Evolutionary conservation across 2,329 filamentous ascomycete species (phyloP), one percentile per base, ranked within the genome.

Genomic region (Cladophialophora yegresii): DNA sequence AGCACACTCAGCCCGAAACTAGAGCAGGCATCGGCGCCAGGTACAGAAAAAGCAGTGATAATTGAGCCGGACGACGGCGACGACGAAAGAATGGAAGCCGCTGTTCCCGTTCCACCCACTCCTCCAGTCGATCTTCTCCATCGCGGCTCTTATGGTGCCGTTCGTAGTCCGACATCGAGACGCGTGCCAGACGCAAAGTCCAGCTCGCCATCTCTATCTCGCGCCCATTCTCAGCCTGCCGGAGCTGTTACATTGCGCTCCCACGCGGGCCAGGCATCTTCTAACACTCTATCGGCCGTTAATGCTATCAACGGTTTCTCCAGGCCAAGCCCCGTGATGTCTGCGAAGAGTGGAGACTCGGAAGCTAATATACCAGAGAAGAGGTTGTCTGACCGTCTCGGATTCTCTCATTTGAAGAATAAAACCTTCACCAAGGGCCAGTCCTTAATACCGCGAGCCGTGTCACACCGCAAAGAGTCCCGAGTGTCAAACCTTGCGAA

Each of bases 401-500:
- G 87, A 0, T 77, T 93, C 1, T 82, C 82, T 30, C 81, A 85
- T 3, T 77, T 91, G 62, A 93, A 92, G 73, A 77, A 79, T 63
- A 74, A 77, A 40, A 84, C 84, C 66, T 72, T 80, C 49, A 68
- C 79, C 3, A 74, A 79, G 3, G 75, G 76, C 0, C 81, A 83
- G 36, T 98, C 95, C 0, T 84, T 93, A 49, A 98, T 99, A 65
- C 93, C 93, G 30, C 87, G 95, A 33, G 95, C 95, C 28, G 86
- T 96, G 30, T 73, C 75, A 56, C 90, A 88, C 73, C 87, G 84
- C 70, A 88, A 87, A 69, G 84, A 88, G 58, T 86, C 90, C 3
- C 91, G 90, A 72, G 95, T 99, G 2, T 96, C 92, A 8, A 92
- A 89, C n/a, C 82, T 99, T 56, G 92, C 95, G 20, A 91, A 91